Evolutionary conservation across 768 basidiomycete species (phyloP).

Genomic region (Polyporus arcularius): DNA sequence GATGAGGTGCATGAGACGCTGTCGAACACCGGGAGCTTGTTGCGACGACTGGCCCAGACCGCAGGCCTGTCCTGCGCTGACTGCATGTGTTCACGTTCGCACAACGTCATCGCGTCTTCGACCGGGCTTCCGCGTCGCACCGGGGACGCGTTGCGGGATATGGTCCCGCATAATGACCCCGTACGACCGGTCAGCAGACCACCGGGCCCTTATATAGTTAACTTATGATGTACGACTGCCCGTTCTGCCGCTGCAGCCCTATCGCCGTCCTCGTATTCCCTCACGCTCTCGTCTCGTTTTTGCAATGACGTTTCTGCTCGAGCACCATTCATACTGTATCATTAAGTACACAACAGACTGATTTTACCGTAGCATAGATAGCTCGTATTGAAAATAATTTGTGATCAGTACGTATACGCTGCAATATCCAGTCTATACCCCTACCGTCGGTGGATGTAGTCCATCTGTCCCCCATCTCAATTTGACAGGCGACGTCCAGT

Average conservation of each 20-base stretch:
- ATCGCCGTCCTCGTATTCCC: background rate
- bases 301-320: background rate
- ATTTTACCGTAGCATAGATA: slow-evolving; percentile 17
- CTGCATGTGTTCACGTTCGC: slow-evolving; percentile 3
- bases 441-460: too few species aligned
- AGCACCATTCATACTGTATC: slow-evolving; percentile 15
- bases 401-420: background rate
- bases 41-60: slow-evolving; percentile 5
- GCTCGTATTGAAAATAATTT: slow-evolving; percentile 16
- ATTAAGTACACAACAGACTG: slow-evolving; percentile 17
- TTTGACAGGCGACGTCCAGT: background rate
- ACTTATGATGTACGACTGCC: slow-evolving; percentile 10
- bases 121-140: slow-evolving; percentile 12
- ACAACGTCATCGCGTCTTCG: slow-evolving; percentile 12
- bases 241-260: slow-evolving; percentile 11
- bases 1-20: background rate
- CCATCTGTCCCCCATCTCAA: too few species aligned
- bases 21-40: background rate
- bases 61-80: background rate
- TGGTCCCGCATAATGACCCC: slow-evolving; percentile 10
- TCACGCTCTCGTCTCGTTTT: slow-evolving; percentile 1
- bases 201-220: slow-evolving; percentile 1
- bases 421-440: too few species aligned
- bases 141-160: slow-evolving; percentile 1
- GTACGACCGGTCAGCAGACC: slow-evolving; percentile 16